phyloP scores from a whole-genome alignment of 108 stramenopile genomes.

The Discostella stelligeroides region DNA sequence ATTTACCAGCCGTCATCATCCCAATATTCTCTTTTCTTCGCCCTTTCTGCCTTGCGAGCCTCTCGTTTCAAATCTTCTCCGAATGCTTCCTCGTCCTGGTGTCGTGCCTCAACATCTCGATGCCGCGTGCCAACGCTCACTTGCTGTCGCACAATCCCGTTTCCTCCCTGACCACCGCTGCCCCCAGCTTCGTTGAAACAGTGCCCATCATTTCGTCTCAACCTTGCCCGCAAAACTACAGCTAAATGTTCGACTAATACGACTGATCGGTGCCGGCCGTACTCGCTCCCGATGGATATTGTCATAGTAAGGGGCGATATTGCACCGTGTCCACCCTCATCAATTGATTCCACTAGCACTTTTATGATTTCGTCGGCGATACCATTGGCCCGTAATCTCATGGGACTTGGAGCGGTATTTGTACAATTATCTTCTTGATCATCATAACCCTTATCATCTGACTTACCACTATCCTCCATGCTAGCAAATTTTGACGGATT shows the following conservation, averaged over 20 bases:
- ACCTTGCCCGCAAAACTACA: conserved; percentile 38
- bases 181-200: conserved; percentile 15
- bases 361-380: conserved; percentile 55
- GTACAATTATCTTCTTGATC: background rate
- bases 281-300: conserved; percentile 69
- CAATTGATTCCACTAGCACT: conserved; percentile 59
- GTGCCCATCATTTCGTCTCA: conserved; percentile 49
- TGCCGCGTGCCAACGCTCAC: conserved; percentile 58
- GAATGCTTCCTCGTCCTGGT: conserved; percentile 52
- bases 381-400: conserved; percentile 43
- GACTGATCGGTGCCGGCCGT: conserved; percentile 82
- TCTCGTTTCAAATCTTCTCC: conserved; percentile 47
- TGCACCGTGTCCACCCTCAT: conserved; percentile 75
- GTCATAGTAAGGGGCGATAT: conserved; percentile 73
- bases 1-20: conserved; percentile 36
- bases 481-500: conserved; percentile 17
- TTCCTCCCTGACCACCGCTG: background rate
- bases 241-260: conserved; percentile 57
- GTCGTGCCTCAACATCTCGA: conserved; percentile 43
- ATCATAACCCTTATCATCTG: background rate
- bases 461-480: background rate
- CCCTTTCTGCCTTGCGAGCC: conserved; percentile 35
- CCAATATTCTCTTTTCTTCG: conserved; percentile 27
- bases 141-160: conserved; percentile 43
- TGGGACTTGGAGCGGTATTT: conserved; percentile 35